phyloP scores from a whole-genome alignment of 208 protist genomes.

The Naegleria gruberi region DNA sequence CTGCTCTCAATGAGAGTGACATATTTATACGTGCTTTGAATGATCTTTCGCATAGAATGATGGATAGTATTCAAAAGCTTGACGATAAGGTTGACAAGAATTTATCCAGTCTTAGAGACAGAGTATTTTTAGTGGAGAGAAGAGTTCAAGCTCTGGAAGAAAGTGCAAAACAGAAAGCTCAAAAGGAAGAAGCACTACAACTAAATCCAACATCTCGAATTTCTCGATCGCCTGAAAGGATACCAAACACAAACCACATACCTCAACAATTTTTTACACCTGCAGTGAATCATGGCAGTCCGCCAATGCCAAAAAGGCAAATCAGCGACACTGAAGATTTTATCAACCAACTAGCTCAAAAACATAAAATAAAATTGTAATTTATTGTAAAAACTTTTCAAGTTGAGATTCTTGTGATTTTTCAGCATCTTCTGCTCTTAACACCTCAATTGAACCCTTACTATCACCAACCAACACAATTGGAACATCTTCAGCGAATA shows the following conservation, averaged over 20 bases:
- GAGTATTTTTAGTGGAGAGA: not conserved
- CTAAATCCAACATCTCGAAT: not conserved
- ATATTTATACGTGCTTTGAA: not conserved
- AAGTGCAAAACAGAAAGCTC: not conserved
- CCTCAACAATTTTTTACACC: no score
- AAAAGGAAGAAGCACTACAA: not conserved
- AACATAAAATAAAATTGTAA: not conserved
- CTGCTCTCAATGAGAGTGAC: not conserved
- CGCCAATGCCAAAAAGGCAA: not conserved
- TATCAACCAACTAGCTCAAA: not conserved
- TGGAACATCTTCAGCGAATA: constrained; percentile 69
- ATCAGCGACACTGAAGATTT: not conserved
- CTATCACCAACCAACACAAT: constrained; percentile 76
- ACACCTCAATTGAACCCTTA: constrained; percentile 71
- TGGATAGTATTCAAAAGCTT: not conserved
- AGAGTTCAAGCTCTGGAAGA: not conserved
- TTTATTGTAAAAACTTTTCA: not conserved
- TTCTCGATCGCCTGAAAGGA: not conserved
- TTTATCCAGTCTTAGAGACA: not conserved
- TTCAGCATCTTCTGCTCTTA: constrained; percentile 37
- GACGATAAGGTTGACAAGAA: not conserved
- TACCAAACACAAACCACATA: not conserved
- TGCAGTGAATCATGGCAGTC: no score
- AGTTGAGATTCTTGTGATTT: not conserved
- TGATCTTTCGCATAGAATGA: not conserved